Evolutionary conservation across 148 eudicot species (phyloP).

Genomic region (Polygonum maritimum): DNA sequence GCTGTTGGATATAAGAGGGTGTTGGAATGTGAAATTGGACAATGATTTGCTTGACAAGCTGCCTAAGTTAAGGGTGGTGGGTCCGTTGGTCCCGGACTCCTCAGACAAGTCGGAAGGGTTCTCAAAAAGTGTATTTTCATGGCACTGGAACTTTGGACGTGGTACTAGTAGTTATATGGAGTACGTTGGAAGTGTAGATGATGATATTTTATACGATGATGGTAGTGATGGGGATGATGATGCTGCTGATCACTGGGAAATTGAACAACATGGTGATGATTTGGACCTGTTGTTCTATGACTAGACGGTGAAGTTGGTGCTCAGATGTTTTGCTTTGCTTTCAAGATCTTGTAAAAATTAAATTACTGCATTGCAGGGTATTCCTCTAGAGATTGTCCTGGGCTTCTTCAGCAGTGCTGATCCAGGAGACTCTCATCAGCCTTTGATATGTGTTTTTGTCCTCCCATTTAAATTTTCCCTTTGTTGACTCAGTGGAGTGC

Average conservation of each 20-base stretch:
- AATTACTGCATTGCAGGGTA: no score
- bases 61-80: constrained; percentile 42
- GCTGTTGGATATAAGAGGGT: constrained; percentile 59
- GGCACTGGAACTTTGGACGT: constrained; percentile 18
- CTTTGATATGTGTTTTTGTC: not conserved
- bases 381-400: no score
- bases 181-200: constrained; percentile 15
- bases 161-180: constrained; percentile 32
- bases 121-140: constrained; percentile 26
- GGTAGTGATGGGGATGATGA: no score
- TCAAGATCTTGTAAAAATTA: no score
- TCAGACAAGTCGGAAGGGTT: constrained; percentile 20
- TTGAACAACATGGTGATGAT: constrained; percentile 24
- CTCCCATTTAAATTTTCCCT: not conserved
- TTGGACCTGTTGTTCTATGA: constrained; percentile 39
- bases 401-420: no score
- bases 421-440: not conserved
- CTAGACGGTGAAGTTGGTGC: not conserved
- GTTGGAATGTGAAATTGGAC: constrained; percentile 67
- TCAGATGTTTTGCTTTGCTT: not conserved
- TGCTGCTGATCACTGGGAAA: constrained; percentile 27
- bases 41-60: constrained; percentile 30
- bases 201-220: constrained; percentile 21
- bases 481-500: not conserved
- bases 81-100: constrained; percentile 29